Conservation (phyloP, 192 early-diverging fungal genomes). For the Chytriomyces hyalinus region DNA sequence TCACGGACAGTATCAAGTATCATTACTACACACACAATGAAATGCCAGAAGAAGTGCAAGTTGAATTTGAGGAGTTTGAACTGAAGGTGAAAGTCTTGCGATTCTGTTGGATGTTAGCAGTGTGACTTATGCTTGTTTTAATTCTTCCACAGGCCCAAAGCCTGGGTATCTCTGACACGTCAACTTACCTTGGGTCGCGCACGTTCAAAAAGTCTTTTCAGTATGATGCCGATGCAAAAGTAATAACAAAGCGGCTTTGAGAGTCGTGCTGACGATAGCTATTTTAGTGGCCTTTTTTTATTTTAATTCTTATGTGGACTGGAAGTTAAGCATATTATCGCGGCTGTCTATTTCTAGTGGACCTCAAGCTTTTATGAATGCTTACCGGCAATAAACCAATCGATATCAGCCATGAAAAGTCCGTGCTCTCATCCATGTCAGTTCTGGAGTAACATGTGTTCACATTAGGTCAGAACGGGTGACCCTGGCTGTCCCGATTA, state of each 20-base stretch:
- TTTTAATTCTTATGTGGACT: neutral
- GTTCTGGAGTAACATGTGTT: too few species aligned
- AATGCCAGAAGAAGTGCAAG: conserved; percentile 62
- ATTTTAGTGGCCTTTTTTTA: neutral
- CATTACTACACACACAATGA: conserved; percentile 66
- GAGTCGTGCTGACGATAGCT: neutral
- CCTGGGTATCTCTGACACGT: neutral
- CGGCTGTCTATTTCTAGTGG: neutral
- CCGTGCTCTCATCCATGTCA: too few species aligned
- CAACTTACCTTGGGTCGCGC: conserved; percentile 4
- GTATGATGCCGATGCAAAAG: neutral
- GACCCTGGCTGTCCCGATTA: too few species aligned
- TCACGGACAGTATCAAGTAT: conserved; percentile 77
- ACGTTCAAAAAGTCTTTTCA: conserved; percentile 21
- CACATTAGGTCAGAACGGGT: too few species aligned
- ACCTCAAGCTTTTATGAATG: neutral
- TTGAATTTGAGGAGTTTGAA: conserved; percentile 72
- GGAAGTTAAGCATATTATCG: neutral
- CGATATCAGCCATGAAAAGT: too few species aligned
- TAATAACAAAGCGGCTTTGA: conserved; percentile 8
- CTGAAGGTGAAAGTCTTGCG: conserved; percentile 37
- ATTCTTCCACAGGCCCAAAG: conserved; percentile 1
- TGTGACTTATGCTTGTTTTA: neutral
- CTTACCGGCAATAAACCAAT: too few species aligned
- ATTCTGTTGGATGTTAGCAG: neutral